Percentiles rank a stretch among this genome's conserved stretches.
Evolutionary conservation across 2,329 filamentous ascomycete species (phyloP).

Genomic region (Capronia americana): DNA sequence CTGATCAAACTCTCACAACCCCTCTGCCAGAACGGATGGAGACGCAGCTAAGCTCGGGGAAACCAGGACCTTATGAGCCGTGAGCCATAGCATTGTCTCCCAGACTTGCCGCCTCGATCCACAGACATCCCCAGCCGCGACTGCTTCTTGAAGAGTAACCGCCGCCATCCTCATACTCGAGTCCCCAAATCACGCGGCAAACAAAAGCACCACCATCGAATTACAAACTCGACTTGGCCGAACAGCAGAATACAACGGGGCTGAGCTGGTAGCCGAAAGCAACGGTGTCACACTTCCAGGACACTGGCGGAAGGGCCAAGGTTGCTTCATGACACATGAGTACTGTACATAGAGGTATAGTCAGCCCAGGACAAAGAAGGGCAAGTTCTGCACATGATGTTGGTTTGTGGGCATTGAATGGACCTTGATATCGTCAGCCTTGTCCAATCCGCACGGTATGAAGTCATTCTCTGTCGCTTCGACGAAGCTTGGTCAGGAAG

Average conservation of each 20-base stretch:
- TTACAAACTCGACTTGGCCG: conserved; percentile 20
- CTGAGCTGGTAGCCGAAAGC: conserved; percentile 4
- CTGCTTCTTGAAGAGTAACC: background rate
- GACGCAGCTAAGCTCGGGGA: background rate
- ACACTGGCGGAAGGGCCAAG: conserved; percentile 3
- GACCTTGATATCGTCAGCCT: conserved; percentile 6
- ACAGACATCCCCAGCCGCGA: background rate
- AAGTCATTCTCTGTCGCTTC: background rate
- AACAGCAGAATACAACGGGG: conserved; percentile 13
- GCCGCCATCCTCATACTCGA: background rate
- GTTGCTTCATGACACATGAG: background rate
- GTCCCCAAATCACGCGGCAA: background rate
- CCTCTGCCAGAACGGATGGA: background rate
- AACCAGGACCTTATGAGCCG: background rate
- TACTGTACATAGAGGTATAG: background rate
- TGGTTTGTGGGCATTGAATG: background rate
- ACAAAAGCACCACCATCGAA: background rate
- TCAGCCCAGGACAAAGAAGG: background rate
- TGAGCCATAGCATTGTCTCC: background rate
- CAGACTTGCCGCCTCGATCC: background rate
- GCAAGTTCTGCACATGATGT: background rate
- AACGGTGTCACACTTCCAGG: background rate
- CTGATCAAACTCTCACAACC: background rate
- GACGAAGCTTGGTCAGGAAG: background rate
- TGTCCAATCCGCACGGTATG: background rate